Percentiles rank a stretch among this genome's conserved stretches.
Evolutionary conservation across 2,329 filamentous ascomycete species (phyloP).

Genomic region (Phaeosphaeriaceae sp.): DNA sequence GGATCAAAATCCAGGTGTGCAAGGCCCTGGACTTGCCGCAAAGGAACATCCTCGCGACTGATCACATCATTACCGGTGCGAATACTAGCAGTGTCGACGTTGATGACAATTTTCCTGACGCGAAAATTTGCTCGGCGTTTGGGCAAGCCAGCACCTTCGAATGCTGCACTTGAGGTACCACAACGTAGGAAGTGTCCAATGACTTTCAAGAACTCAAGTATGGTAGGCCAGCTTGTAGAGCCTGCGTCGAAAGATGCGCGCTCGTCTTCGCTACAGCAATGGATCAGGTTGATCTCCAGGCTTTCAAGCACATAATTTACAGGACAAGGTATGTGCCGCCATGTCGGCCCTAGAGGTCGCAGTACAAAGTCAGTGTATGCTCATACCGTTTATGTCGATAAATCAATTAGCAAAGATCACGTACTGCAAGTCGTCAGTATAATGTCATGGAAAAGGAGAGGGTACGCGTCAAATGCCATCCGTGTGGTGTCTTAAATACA

Average conservation of each 20-base stretch:
- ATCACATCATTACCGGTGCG: slow-evolving; percentile 7
- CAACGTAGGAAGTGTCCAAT: not conserved
- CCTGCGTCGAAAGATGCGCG: not conserved
- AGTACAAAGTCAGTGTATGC: too few species aligned
- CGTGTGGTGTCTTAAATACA: too few species aligned
- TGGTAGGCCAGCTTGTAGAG: not conserved
- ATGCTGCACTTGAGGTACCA: not conserved
- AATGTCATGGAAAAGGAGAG: too few species aligned
- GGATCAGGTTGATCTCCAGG: slow-evolving; percentile 15
- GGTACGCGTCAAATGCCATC: too few species aligned
- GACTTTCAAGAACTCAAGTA: not conserved
- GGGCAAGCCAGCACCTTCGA: not conserved
- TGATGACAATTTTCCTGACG: slow-evolving; percentile 9
- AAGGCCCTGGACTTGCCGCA: slow-evolving; percentile 15
- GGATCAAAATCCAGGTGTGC: slow-evolving; percentile 15
- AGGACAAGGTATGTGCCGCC: slow-evolving; percentile 11
- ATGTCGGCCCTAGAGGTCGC: too few species aligned
- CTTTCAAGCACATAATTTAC: slow-evolving; percentile 1
- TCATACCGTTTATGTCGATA: too few species aligned
- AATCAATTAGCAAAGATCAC: too few species aligned
- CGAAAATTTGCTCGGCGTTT: not conserved
- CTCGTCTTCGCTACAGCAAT: slow-evolving; percentile 14
- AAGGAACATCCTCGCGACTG: slow-evolving; percentile 12
- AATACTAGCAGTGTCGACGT: slow-evolving; percentile 12
- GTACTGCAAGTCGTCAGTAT: too few species aligned